Conservation (phyloP, 495 filamentous ascomycete genomes). For the Podospora pseudocomata region DNA sequence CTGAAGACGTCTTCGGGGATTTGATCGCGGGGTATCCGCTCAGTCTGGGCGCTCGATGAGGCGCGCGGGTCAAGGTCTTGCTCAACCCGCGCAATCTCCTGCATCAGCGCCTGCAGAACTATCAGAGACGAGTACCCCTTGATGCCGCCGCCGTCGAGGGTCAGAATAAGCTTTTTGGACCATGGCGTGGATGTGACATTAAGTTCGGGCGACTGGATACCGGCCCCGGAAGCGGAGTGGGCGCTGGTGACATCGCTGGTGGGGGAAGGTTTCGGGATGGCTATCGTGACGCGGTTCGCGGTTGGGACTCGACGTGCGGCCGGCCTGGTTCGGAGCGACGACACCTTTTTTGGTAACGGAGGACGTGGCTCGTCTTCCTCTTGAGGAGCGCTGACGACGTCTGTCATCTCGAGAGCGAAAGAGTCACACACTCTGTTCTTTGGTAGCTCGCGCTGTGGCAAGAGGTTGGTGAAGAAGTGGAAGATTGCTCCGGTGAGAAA, state of each 20-base stretch:
- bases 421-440: conserved; percentile 1
- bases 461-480: background rate
- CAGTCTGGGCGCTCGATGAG: conserved; percentile 28
- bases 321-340: conserved; percentile 23
- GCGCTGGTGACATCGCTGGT: conserved; percentile 15
- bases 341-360: conserved; percentile 13
- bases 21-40: conserved; percentile 18
- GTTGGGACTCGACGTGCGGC: conserved; percentile 25
- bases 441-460: conserved; percentile 11
- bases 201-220: conserved; percentile 15
- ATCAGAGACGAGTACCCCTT: conserved; percentile 32
- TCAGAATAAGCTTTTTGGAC: conserved; percentile 29
- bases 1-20: conserved; percentile 46
- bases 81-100: conserved; percentile 28
- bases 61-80: conserved; percentile 20
- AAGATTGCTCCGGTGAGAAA: conserved; percentile 17
- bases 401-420: conserved; percentile 22
- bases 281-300: conserved; percentile 26
- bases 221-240: conserved; percentile 10
- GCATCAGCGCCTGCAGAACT: conserved; percentile 30
- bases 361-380: conserved; percentile 7
- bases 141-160: conserved; percentile 36
- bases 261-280: conserved; percentile 22
- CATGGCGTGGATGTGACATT: conserved; percentile 30
- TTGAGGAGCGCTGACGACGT: conserved; percentile 18